Base-by-base conservation (phyloP, 1,284 basidiomycete species). In the Mycosarcoma mackinlayi region DNA sequence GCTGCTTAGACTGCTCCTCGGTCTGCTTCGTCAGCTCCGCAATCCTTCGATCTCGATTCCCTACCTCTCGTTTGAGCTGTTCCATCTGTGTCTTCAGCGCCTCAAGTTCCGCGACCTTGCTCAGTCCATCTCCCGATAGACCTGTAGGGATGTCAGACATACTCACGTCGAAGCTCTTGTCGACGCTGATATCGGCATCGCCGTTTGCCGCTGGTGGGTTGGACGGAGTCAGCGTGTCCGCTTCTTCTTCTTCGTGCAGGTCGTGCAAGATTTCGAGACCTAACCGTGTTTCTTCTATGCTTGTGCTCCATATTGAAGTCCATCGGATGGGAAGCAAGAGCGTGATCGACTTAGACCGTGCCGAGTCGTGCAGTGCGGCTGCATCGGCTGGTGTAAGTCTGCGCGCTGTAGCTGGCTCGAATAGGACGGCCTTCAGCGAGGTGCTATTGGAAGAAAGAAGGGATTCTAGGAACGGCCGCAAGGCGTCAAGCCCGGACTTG, bases 191-290 rank as follows among this genome's bases (percentile, higher is more conserved):
- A 28, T 67, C 50, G 1, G 50, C 38, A 16, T 50, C 46, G n/a
- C 58, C 48, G 16, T 53, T 58, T 3, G 7, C 34, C 21, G n/a
- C 13, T 6, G 28, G 16, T 31, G 38, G 4, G 6, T 16, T 16
- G n/a, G 34, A 16, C 7, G 34, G 7, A 7, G n/a, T 19, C 19
- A 16, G 35, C 19, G n/a, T n/a, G n/a, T 14, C 11, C 4, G 19
- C 13, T 3, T 30, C 42, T 3, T 14, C 23, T 16, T 40, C 30
- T 33, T 64, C 56, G 14, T 37, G 23, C 6, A 57, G 5, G 13
- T 62, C 68, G 21, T 58, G 60, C 48, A 69, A 31, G 4, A 64
- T 42, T 18, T 71, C 62, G n/a, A 71, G 62, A 2, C 58, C 68
- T 9, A 50, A 40, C 4, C 61, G 30, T 4, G 68, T 71, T 27